Conservation (phyloP, 306 rosid species). For the Prunus davidiana region DNA sequence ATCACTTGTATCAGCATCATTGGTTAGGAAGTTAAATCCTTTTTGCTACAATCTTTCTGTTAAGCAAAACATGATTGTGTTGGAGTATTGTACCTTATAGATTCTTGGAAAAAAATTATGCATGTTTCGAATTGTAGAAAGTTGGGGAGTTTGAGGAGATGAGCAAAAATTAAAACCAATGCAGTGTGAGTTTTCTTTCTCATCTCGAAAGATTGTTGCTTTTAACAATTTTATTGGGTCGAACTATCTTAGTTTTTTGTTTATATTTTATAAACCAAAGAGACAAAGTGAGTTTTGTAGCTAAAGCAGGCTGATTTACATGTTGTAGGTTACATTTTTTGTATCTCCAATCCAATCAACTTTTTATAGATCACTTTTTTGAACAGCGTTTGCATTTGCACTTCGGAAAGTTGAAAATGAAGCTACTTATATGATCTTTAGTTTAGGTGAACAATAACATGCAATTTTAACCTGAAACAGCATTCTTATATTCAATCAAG, state of each 20-base stretch:
- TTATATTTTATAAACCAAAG: not conserved
- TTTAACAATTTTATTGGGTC: not conserved
- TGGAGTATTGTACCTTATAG: too few species aligned
- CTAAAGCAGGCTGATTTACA: conserved; percentile 9
- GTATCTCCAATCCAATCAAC: too few species aligned
- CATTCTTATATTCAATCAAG: too few species aligned
- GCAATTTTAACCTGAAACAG: too few species aligned
- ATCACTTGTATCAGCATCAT: not conserved
- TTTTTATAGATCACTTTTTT: too few species aligned
- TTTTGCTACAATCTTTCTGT: not conserved
- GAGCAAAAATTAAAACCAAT: not conserved
- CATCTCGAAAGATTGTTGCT: not conserved
- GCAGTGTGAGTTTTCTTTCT: not conserved
- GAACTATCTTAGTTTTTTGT: not conserved
- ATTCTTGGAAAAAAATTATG: not conserved
- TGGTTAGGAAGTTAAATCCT: not conserved
- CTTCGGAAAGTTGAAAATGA: too few species aligned
- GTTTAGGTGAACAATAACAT: too few species aligned
- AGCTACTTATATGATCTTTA: too few species aligned
- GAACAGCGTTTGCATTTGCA: too few species aligned
- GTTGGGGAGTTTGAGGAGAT: not conserved
- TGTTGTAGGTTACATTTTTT: conserved; percentile 54
- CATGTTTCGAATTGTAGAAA: not conserved
- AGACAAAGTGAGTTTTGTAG: conserved; percentile 1
- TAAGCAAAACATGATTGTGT: not conserved